A percentile compares a stretch with the other conserved stretches of the same genome.
Evolutionary conservation across 345 rosid species (phyloP).

Genomic region (Syzygium aromaticum): DNA sequence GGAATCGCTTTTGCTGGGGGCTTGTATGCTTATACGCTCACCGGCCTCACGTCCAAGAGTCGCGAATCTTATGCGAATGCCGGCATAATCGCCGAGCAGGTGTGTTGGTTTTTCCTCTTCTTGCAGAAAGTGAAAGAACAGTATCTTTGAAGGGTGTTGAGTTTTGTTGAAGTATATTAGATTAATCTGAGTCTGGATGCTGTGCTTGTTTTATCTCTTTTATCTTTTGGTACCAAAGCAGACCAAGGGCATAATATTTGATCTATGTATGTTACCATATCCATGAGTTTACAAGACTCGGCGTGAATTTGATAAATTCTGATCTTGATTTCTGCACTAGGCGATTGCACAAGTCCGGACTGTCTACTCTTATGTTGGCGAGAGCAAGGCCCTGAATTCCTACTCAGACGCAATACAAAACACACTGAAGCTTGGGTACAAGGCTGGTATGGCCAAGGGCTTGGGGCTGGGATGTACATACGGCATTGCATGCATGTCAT

Average conservation of each 20-base stretch:
- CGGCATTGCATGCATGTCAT: conserved; percentile 99
- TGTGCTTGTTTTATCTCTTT: neutral
- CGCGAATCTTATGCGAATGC: conserved; percentile 97
- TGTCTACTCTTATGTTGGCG: conserved; percentile 93
- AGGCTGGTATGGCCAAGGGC: conserved; percentile 99
- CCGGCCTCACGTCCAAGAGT: conserved; percentile 97
- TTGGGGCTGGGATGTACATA: conserved; percentile 97
- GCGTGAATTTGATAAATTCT: neutral
- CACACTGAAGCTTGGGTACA: conserved; percentile 91
- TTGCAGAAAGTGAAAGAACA: neutral
- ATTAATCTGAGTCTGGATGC: neutral
- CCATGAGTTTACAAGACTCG: neutral
- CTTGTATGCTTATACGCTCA: conserved; percentile 90
- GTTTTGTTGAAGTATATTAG: neutral
- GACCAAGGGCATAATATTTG: neutral
- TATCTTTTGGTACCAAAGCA: neutral
- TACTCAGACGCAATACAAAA: conserved; percentile 95
- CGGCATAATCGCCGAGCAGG: conserved; percentile 97
- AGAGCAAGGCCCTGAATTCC: conserved; percentile 83
- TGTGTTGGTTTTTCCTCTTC: conserved; percentile 13
- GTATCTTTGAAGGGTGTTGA: neutral
- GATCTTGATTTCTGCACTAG: conserved; percentile 15
- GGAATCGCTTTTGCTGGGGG: conserved; percentile 99
- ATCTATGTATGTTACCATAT: neutral
- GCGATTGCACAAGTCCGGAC: conserved; percentile 99